Percentiles rank a stretch among this genome's conserved stretches.
These are phyloP conservation scores for Daldinia caldariorum DNA, from an alignment of 495 filamentous ascomycete species.

Conservation along the genomic window DNA sequence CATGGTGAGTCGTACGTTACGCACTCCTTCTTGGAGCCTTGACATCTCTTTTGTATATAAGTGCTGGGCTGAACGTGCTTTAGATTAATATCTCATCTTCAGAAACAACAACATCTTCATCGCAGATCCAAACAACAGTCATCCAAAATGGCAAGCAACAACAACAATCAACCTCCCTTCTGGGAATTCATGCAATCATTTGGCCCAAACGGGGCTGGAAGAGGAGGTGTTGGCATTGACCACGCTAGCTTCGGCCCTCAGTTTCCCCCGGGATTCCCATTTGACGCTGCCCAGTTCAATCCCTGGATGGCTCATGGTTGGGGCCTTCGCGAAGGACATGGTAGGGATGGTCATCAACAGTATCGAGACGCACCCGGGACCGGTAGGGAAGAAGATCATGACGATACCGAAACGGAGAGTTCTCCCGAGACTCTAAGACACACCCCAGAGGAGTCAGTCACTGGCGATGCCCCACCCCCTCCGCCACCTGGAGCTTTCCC, in stretches of 20 bases:
- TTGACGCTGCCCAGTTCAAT: conserved; percentile 35
- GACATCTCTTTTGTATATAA: conserved; percentile 30
- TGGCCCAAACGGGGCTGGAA: conserved; percentile 23
- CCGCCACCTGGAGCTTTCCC: conserved; percentile 29
- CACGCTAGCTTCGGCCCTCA: conserved; percentile 34
- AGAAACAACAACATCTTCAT: conserved; percentile 11
- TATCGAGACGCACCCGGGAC: conserved; percentile 20
- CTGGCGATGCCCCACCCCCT: conserved; percentile 23
- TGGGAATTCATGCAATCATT: conserved; percentile 48
- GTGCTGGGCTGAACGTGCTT: neutral
- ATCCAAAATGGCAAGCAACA: conserved; percentile 37
- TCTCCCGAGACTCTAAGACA: conserved; percentile 39
- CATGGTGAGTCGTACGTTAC: conserved; percentile 27
- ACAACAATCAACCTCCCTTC: conserved; percentile 39
- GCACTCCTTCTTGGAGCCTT: conserved; percentile 28
- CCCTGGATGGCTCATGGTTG: conserved; percentile 39
- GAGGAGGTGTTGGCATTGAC: conserved; percentile 49
- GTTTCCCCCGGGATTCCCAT: conserved; percentile 42
- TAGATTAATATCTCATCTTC: conserved; percentile 7
- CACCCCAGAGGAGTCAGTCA: conserved; percentile 33
- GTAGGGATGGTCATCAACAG: conserved; percentile 27
- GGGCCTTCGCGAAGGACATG: conserved; percentile 25
- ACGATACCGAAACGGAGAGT: conserved; percentile 30
- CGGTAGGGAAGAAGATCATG: conserved; percentile 18
- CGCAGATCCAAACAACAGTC: conserved; percentile 7